Conservation (phyloP, 495 filamentous ascomycete species). For the Aspergillus nidulans region DNA sequence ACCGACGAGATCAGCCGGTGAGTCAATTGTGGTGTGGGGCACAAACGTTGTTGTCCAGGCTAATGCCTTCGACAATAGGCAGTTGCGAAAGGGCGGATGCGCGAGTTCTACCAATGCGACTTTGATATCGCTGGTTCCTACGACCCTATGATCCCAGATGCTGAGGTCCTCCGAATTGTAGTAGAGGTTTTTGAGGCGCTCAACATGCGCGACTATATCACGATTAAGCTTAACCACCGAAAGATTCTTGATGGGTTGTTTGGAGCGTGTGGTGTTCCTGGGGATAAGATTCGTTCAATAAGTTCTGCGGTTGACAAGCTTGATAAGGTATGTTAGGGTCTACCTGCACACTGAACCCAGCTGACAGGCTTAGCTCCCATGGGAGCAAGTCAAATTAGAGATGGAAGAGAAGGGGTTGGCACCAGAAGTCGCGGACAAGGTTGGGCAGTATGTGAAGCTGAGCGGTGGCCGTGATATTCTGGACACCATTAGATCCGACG, state of each 20-base stretch:
- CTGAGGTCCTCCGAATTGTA: constrained; percentile 82
- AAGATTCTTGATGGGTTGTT: constrained; percentile 94
- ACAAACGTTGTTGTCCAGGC: background rate
- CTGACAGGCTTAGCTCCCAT: constrained; percentile 46
- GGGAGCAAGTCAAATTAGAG: constrained; percentile 93
- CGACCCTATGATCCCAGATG: constrained; percentile 93
- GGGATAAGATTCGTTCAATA: constrained; percentile 79
- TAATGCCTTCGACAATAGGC: constrained; percentile 19
- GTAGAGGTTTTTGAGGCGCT: constrained; percentile 81
- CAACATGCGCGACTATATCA: constrained; percentile 66
- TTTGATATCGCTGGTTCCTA: constrained; percentile 91
- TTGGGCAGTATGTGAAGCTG: constrained; percentile 72
- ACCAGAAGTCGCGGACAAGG: constrained; percentile 70
- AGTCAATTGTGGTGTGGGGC: background rate
- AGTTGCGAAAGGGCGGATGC: constrained; percentile 84
- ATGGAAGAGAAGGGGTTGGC: constrained; percentile 83
- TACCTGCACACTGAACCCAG: background rate
- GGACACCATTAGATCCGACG: constrained; percentile 57
- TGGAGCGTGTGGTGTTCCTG: constrained; percentile 81
- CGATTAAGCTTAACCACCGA: constrained; percentile 92
- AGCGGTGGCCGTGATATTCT: constrained; percentile 69
- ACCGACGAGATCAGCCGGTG: constrained; percentile 68
- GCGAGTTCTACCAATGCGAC: constrained; percentile 98
- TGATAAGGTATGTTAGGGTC: constrained; percentile 57
- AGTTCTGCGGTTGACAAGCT: constrained; percentile 93